These are phyloP conservation scores for Dichotomocladium elegans DNA, from an alignment of 371 early-diverging fungal species.

Conservation along the genomic window DNA sequence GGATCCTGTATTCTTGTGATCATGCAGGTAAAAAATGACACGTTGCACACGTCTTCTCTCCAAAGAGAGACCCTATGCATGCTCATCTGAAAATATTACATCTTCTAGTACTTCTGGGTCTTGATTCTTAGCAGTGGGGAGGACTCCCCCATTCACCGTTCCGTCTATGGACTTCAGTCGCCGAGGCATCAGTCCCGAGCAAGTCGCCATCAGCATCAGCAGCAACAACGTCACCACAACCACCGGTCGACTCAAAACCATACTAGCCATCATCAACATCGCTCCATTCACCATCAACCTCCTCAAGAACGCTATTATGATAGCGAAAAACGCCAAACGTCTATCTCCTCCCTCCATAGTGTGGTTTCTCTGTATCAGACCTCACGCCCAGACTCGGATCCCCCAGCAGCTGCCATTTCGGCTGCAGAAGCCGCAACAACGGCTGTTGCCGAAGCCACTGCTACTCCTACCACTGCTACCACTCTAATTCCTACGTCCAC, in stretches of 20 bases:
- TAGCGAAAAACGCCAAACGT: too few relatives aligned
- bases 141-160: slow-evolving; percentile 51
- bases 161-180: slow-evolving; percentile 30
- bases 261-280: slow-evolving; percentile 1
- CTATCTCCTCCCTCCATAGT: too few relatives aligned
- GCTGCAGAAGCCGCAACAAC: too few relatives aligned
- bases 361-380: too few relatives aligned
- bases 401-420: too few relatives aligned
- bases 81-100: background rate
- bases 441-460: too few relatives aligned
- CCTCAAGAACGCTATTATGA: too few relatives aligned
- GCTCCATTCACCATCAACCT: too few relatives aligned
- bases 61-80: background rate
- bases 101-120: slow-evolving; percentile 56
- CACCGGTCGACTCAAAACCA: background rate
- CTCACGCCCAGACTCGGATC: too few relatives aligned
- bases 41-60: background rate
- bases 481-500: too few relatives aligned
- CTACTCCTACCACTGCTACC: background rate
- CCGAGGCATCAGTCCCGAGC: background rate
- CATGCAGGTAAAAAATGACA: slow-evolving; percentile 34
- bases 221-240: slow-evolving; percentile 6
- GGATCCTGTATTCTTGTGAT: slow-evolving; percentile 61
- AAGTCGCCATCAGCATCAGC: slow-evolving; percentile 7
- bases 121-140: slow-evolving; percentile 69